Evolutionary conservation across 108 stramenopile species (phyloP).

Genomic region (Skeletonema menzelii): DNA sequence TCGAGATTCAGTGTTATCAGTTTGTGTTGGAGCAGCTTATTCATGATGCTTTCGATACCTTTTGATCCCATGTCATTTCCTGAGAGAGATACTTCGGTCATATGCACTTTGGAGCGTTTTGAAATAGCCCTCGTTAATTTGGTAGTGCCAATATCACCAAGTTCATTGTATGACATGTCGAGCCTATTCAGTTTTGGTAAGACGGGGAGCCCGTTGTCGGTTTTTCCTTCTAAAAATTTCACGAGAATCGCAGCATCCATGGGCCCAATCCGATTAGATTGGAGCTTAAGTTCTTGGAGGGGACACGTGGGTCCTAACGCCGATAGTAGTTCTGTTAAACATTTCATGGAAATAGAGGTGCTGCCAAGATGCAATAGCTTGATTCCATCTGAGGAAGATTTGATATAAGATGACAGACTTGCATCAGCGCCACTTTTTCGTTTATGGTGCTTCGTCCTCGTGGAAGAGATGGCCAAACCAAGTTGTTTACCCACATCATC

Average conservation of each 20-base stretch:
- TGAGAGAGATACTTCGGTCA: slow-evolving; percentile 74
- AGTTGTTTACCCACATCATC: slow-evolving; percentile 58
- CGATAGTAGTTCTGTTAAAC: slow-evolving; percentile 55
- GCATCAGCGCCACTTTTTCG: slow-evolving; percentile 19
- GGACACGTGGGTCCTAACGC: slow-evolving; percentile 70
- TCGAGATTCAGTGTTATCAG: slow-evolving; percentile 77
- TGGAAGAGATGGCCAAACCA: slow-evolving; percentile 70
- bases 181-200: slow-evolving; percentile 76
- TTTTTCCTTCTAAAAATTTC: slow-evolving; percentile 68
- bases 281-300: slow-evolving; percentile 70
- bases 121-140: slow-evolving; percentile 72
- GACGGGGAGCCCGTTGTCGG: slow-evolving; percentile 41
- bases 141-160: slow-evolving; percentile 79
- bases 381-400: slow-evolving; percentile 46
- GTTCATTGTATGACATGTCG: slow-evolving; percentile 80
- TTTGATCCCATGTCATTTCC: slow-evolving; percentile 69
- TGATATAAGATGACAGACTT: neutral
- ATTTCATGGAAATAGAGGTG: slow-evolving; percentile 54
- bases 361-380: slow-evolving; percentile 74
- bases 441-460: slow-evolving; percentile 11
- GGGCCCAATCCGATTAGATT: slow-evolving; percentile 75
- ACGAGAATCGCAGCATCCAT: slow-evolving; percentile 60
- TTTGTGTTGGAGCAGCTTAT: slow-evolving; percentile 80
- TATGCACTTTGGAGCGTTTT: slow-evolving; percentile 52
- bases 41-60: slow-evolving; percentile 87